Evolutionary conservation across 176 grass and related monocot genomes (phyloP), one percentile per base, ranked within the genome.

Genomic region (Stipa capillata): DNA sequence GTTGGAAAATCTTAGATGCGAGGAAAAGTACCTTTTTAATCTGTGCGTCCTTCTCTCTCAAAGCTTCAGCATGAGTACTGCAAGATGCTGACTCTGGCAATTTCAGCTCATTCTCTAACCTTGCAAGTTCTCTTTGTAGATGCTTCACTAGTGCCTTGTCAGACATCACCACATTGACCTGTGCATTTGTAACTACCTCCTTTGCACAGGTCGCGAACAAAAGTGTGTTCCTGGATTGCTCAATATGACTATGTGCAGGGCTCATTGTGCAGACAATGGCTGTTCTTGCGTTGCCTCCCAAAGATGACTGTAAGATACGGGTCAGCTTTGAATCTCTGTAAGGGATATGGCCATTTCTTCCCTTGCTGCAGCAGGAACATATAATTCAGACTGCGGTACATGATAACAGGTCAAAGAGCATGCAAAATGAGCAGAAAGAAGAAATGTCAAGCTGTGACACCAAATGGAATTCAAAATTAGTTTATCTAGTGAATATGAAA

Each of bases 281-380:
- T 15, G 92, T 99, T 85, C 96, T 92, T 35, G 92, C 92, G 69
- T 93, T 93, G 28, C 96, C 92, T 69, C 96, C 96, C 34, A 99
- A 76, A 25, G 92, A 92, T 2, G 86, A 79, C 14, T 99, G 92
- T 70, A 99, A 88, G 76, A 99, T 99, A 32, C 96, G 85, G 12
- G 96, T 95, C 72, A 95, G 65, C 72, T 99, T 99, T 55, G 96
- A 99, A 80, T 99, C 96, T 76, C 96, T 87, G 70, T 95, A 99
- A 48, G 92, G 96, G 52, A 96, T 85, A 61, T 99, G 92, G 2
- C 96, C 96, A 40, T 89, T 91, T 85, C 88, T 93, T 58, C 92
- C 96, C 67, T 99, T 99, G 85, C 96, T 95, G 80, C 70, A 77
- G 16, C 23, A 85, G 39, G 33, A 65, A 82, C 18, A 53, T 62